phyloP scores from a whole-genome alignment of 208 protist genomes.

The Leishmania major region DNA sequence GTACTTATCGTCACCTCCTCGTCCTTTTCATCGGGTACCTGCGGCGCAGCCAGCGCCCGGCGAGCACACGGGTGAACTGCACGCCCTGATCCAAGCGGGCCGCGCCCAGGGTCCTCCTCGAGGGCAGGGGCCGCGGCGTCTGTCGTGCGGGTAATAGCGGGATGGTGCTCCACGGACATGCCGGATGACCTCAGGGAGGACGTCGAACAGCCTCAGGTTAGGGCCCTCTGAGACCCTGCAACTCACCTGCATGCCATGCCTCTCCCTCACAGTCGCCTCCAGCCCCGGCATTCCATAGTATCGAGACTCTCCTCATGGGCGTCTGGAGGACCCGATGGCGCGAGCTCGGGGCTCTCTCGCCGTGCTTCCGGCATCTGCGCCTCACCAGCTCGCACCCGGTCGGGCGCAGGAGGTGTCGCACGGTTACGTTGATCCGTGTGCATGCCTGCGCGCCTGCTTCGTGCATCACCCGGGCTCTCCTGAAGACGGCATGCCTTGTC shows the following conservation, averaged over 20 bases:
- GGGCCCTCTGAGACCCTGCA: not conserved
- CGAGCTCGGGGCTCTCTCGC: not conserved
- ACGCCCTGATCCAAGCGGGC: not conserved
- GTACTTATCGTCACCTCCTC: not conserved
- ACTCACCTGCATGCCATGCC: not conserved
- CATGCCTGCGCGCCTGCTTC: not conserved
- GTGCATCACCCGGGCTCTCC: not conserved
- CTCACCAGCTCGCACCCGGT: not conserved
- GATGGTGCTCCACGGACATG: not conserved
- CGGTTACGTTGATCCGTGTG: not conserved
- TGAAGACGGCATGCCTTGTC: not conserved
- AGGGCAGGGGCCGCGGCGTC: not conserved
- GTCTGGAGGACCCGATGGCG: not conserved
- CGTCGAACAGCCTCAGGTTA: not conserved
- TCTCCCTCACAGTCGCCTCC: not conserved
- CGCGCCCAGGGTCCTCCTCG: not conserved
- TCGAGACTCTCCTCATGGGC: not conserved
- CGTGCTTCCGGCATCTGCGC: not conserved
- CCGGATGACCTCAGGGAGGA: not conserved
- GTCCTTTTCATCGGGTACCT: not conserved
- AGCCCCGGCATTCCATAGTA: not conserved
- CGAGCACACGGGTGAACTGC: not conserved
- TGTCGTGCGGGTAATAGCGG: not conserved
- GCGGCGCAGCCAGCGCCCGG: not conserved
- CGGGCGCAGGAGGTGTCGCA: not conserved